Evolutionary conservation across 805 yeast genomes (phyloP).

Genomic region (Grigorovia humatica): DNA sequence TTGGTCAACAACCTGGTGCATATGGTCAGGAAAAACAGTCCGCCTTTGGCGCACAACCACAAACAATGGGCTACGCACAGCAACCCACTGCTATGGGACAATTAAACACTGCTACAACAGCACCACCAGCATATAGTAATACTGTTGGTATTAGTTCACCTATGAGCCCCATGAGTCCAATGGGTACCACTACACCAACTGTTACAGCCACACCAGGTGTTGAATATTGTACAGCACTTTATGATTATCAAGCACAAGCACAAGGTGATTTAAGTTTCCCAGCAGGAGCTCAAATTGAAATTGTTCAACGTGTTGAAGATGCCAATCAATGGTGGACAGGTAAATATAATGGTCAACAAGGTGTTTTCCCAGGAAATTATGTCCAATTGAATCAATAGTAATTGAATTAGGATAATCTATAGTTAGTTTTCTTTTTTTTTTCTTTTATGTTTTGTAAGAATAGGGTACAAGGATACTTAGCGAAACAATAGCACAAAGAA

Average conservation of each 20-base stretch:
- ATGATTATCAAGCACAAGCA: constrained; percentile 88
- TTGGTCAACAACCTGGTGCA: neutral
- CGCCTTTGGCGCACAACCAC: neutral
- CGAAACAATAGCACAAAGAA: no score
- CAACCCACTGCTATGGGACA: neutral
- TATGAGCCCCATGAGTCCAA: neutral
- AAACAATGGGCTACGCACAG: neutral
- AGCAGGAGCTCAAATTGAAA: constrained; percentile 79
- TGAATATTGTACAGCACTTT: constrained; percentile 77
- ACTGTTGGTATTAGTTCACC: neutral
- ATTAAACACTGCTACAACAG: neutral
- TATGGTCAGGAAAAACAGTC: neutral
- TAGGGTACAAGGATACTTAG: no score
- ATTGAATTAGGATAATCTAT: neutral
- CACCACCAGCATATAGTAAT: constrained; percentile 1
- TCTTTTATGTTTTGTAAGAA: no score
- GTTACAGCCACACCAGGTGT: constrained; percentile 28
- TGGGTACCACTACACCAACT: constrained; percentile 9
- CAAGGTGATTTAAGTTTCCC: constrained; percentile 81
- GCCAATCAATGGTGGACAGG: constrained; percentile 99
- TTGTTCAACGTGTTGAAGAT: constrained; percentile 73
- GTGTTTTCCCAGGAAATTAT: constrained; percentile 94
- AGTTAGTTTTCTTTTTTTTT: no score
- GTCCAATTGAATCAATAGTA: constrained; percentile 52
- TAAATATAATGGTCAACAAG: constrained; percentile 66